Percentiles rank a stretch among this genome's conserved stretches.
Conservation (phyloP, 1,139 yeast genomes). For the Nakaseomyces kungkrabaensis region DNA sequence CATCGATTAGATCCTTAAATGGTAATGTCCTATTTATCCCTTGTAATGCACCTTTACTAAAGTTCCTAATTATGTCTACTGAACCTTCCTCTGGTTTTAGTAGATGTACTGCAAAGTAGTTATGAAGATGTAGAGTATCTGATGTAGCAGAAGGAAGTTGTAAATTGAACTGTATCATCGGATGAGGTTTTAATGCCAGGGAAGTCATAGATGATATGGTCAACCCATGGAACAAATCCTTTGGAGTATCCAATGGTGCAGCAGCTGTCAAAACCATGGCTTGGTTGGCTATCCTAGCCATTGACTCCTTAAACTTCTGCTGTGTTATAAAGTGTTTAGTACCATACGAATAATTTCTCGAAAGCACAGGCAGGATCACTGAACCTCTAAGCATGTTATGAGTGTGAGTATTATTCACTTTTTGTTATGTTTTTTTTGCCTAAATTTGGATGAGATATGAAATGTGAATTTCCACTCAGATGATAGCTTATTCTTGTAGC, state of each 20-base stretch:
- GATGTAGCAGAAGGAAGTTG: conserved; percentile 79
- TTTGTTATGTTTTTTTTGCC: no score
- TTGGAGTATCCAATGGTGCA: conserved; percentile 13
- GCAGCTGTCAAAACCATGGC: conserved; percentile 36
- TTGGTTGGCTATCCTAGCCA: conserved; percentile 33
- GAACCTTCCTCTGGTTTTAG: conserved; percentile 49
- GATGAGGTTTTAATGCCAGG: conserved; percentile 60
- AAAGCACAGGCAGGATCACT: no score
- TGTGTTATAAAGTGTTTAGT: conserved; percentile 9
- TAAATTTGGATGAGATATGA: no score
- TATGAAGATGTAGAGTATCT: conserved; percentile 44
- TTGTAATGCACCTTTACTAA: conserved; percentile 47
- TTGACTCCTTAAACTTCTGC: conserved; percentile 29
- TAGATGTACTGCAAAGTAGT: conserved; percentile 62
- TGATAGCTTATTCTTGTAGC: no score
- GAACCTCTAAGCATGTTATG: no score
- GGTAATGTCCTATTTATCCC: conserved; percentile 30
- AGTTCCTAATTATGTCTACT: conserved; percentile 45
- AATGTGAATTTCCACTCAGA: no score
- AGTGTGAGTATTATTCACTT: no score
- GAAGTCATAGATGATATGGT: conserved; percentile 78
- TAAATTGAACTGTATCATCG: conserved; percentile 69
- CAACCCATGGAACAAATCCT: conserved; percentile 43
- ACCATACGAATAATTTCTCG: background rate
- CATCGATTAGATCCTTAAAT: conserved; percentile 32